Evolutionary conservation across 225 moss, liverwort and hornwort genomes (phyloP).

Genomic region (Anthoceros angustus): DNA sequence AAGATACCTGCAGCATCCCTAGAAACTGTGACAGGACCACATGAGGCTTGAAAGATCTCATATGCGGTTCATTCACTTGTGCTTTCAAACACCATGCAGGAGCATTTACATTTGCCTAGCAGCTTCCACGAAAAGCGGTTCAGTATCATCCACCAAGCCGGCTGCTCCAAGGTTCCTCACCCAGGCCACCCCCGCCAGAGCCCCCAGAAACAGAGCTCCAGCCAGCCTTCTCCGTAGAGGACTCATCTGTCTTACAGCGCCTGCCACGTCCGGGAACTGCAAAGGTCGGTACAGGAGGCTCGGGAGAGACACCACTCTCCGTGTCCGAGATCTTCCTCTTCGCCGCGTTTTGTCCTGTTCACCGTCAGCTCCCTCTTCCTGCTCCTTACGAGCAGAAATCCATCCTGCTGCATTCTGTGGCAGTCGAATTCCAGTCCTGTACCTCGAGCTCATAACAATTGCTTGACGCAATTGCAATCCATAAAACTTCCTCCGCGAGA

Average conservation of each 20-base stretch:
- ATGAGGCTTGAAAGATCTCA: background rate
- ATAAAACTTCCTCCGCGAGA: too few species aligned
- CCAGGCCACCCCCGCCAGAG: slow-evolving; percentile 37
- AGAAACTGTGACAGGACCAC: background rate
- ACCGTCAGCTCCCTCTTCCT: background rate
- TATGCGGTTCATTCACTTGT: too few species aligned
- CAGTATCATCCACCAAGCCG: slow-evolving; percentile 47
- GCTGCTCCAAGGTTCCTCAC: slow-evolving; percentile 37
- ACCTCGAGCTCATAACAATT: too few species aligned
- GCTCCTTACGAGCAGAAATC: background rate
- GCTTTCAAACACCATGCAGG: too few species aligned
- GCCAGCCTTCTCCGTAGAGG: slow-evolving; percentile 20
- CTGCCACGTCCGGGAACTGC: slow-evolving; percentile 14
- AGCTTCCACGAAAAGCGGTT: slow-evolving; percentile 54
- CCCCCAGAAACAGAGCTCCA: slow-evolving; percentile 20
- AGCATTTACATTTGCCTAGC: slow-evolving; percentile 49
- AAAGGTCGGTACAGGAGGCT: slow-evolving; percentile 10
- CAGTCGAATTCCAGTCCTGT: too few species aligned
- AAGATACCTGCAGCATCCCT: background rate
- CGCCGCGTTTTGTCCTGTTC: background rate
- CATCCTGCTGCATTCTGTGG: too few species aligned
- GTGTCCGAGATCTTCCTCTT: background rate
- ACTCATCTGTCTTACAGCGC: slow-evolving; percentile 12
- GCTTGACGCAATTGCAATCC: too few species aligned
- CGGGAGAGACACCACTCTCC: slow-evolving; percentile 6